These are phyloP conservation scores for Melanomma pulvis-pyrius DNA, from an alignment of 495 filamentous ascomycete species.

Conservation along the genomic window DNA sequence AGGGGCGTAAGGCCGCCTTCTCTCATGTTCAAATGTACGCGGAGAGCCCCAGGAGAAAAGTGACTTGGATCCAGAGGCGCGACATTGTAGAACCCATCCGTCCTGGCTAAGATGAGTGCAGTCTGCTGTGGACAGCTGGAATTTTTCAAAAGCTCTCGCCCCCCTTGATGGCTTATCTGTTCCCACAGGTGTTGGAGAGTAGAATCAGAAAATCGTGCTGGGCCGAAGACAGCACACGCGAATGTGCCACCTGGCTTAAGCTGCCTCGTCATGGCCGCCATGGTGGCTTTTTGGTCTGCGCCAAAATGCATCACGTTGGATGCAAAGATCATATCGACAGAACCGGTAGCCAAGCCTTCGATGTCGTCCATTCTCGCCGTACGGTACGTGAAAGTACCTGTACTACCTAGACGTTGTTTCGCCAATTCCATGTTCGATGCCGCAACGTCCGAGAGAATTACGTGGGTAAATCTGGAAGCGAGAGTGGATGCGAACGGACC, in stretches of 20 bases:
- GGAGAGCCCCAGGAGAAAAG: constrained; percentile 26
- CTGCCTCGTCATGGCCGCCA: constrained; percentile 27
- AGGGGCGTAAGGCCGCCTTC: constrained; percentile 6
- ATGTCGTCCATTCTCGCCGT: constrained; percentile 29
- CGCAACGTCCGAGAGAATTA: constrained; percentile 33
- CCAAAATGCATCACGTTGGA: constrained; percentile 35
- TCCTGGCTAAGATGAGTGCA: constrained; percentile 8
- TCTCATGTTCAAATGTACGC: constrained; percentile 29
- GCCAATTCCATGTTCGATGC: constrained; percentile 21
- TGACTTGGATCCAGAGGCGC: constrained; percentile 23
- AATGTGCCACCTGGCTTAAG: constrained; percentile 36
- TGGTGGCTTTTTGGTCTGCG: constrained; percentile 27
- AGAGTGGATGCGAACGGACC: constrained; percentile 23
- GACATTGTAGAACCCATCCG: constrained; percentile 23
- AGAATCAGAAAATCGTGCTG: constrained; percentile 26
- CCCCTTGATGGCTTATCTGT: neutral
- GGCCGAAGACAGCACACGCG: constrained; percentile 23
- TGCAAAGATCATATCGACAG: constrained; percentile 36
- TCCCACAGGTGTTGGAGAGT: neutral
- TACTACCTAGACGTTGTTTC: constrained; percentile 22
- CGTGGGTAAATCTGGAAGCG: constrained; percentile 27
- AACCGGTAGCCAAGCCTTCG: constrained; percentile 24
- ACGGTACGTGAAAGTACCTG: constrained; percentile 24
- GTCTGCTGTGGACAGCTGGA: neutral
- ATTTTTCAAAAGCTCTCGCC: neutral